Base-by-base conservation (phyloP, 768 basidiomycete species). In the Mycena capillaripes region DNA sequence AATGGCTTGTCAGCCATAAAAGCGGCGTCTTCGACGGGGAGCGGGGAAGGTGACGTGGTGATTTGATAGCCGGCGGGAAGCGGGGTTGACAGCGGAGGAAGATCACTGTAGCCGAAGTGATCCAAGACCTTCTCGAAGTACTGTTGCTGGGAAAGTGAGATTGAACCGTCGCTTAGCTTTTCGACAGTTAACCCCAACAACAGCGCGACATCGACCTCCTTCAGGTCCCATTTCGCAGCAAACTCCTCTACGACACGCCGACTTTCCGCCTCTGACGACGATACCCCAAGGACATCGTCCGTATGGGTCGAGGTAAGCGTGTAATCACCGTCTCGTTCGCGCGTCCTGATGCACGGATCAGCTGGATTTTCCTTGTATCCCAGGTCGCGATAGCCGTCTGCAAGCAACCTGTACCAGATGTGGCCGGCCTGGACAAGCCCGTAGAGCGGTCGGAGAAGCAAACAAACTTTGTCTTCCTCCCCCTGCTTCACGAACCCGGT, bases 381-480 rank as follows among this genome's bases (percentile, higher is more conserved):
- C 12, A 67, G 56, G 25, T 57, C 38, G 3, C 5, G 9, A 40
- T 67, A 67, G 2, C 66, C 57, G 1, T 30, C 25, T 7, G 23
- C 40, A 11, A 67, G 42, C 14, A 48, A 10, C 32, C 36, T 57
- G 30, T 36, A 57, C 56, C 56, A 57, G 3, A 57, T 57, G 12
- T 57, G 56, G 16, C 66, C 66, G n/a, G 66, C 66, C 19, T 67
- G 66, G 9, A 48, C 23, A 0, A 50, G 40, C 3, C 66, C 66
- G 29, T 67, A 67, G 6, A 67, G 44, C 27, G 66, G 66, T 17
- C 57, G 66, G 21, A 6, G 7, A n/a, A 67, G 66, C 56, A 58
- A 46, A 32, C 66, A 67, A 4, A 67, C 66, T 34, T 67, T 67
- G 27, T 16, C 34, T 32, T 67, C 66, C 66, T 67, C 66, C 66